These are phyloP conservation scores for Emmonsiellopsis sp. DNA, from an alignment of 2,329 filamentous ascomycete genomes.

Conservation along the genomic window DNA sequence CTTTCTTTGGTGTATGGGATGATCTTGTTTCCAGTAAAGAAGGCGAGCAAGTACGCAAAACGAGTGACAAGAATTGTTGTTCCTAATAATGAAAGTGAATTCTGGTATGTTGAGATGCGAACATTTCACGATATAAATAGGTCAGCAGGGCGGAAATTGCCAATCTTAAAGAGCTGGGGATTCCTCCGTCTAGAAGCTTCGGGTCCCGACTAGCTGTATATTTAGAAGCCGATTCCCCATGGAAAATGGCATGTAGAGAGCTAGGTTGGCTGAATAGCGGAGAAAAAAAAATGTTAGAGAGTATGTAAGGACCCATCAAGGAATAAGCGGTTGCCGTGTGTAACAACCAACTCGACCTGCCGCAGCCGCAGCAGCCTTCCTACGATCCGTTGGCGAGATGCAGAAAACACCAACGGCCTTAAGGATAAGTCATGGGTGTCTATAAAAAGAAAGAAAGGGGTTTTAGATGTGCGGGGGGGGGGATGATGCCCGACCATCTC, in stretches of 20 bases:
- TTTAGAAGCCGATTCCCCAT: not conserved
- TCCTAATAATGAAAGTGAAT: not conserved
- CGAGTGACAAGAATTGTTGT: not conserved
- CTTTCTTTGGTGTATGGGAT: not conserved
- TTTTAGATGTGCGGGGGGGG: not conserved
- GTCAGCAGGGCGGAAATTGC: not conserved
- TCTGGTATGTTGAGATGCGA: not conserved
- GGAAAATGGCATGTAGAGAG: no score
- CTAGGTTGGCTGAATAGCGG: no score
- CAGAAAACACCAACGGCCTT: not conserved
- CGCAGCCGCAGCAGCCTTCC: not conserved
- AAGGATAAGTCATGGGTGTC: not conserved
- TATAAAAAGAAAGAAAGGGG: not conserved
- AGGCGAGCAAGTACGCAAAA: not conserved
- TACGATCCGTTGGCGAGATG: not conserved
- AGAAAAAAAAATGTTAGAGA: no score
- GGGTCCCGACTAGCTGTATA: not conserved
- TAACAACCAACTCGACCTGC: not conserved
- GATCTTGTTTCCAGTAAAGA: no score
- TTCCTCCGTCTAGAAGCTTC: not conserved
- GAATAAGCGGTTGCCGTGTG: not conserved
- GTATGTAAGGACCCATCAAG: no score
- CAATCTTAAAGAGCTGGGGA: not conserved
- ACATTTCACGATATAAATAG: not conserved
- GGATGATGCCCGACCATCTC: not conserved